Evolutionary conservation across 1,284 basidiomycete genomes (phyloP).

Genomic region (Boletus subluridellus): DNA sequence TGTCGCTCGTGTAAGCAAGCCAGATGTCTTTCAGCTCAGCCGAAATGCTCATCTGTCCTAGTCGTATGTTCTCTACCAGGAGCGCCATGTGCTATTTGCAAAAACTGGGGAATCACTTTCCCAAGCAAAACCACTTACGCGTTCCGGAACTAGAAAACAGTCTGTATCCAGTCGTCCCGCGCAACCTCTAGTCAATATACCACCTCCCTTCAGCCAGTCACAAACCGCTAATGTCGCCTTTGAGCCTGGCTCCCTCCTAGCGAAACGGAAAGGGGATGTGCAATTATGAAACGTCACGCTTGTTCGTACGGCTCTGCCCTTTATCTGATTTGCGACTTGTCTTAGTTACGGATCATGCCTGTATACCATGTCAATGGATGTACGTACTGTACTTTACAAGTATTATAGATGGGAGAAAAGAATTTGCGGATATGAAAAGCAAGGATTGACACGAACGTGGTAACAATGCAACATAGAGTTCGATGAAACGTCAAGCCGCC

Average conservation of each 20-base stretch:
- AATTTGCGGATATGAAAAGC: neutral
- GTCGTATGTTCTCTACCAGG: constrained; percentile 79
- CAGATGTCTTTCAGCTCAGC: neutral
- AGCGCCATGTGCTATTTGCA: constrained; percentile 62
- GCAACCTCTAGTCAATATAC: constrained; percentile 34
- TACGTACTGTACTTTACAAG: constrained; percentile 26
- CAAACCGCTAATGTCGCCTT: constrained; percentile 42
- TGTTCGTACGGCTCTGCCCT: neutral
- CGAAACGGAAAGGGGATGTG: constrained; percentile 41
- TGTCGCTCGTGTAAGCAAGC: constrained; percentile 63
- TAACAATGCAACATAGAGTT: neutral
- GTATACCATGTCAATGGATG: constrained; percentile 20
- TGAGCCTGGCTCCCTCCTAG: constrained; percentile 66
- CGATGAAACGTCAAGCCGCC: constrained; percentile 23
- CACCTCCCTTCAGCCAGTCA: constrained; percentile 36
- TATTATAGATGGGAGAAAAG: constrained; percentile 15
- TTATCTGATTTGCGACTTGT: constrained; percentile 3
- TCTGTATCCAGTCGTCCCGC: constrained; percentile 31
- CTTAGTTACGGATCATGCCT: constrained; percentile 5
- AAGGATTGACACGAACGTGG: neutral
- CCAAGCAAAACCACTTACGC: constrained; percentile 31
- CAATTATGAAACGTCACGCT: constrained; percentile 16
- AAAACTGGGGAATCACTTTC: constrained; percentile 38
- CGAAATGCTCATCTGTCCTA: constrained; percentile 30
- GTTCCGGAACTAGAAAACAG: constrained; percentile 32